Base-by-base conservation (phyloP, 139 green algal genomes). In the Auxenochlorella pyrenoidosa region DNA sequence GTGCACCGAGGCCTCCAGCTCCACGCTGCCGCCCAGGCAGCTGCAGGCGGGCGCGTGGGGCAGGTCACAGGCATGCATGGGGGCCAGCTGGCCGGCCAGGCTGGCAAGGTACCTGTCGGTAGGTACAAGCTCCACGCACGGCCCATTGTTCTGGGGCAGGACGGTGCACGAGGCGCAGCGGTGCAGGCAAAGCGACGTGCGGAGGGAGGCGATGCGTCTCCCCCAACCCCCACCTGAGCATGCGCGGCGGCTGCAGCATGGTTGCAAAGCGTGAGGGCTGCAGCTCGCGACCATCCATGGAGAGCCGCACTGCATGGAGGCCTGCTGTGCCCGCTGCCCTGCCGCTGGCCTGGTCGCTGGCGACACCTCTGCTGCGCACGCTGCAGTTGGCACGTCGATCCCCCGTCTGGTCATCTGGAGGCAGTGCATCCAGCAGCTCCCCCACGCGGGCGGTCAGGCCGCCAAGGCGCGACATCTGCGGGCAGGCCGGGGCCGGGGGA, bases 1-100 rank as follows among this genome's bases (percentile, higher is more conserved):
- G 54, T 92, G 88, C 38, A 92, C 71, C 3, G 90, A 93, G 21
- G 88, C 26, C 82, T 93, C 90, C 75, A 93, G 58, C 71, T n/a
- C 51, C 1, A 63, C 63, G 21, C 40, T 36, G 16, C 80, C 80
- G 3, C 80, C 63, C 60, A 85, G 40, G 63, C 80, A 85, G 80
- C 80, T 85, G 80, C 63, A 15, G 28, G 75, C 2, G 44, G 10
- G 75, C 75, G 63, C 13, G 24, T 40, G 30, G 8, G 26, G 63
- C 1, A 3, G 63, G 63, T 30, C 63, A 36, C 2, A 6, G 5
- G 26, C 26, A 72, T 2, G 2, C 63, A 36, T 3, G 26, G 2
- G 26, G 1, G 26, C 15, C 26, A 18, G 63, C n/a, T 15, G 16
- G 70, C 70, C 51, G 65, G 30, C 24, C 65, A n/a, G 5, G 65